Percentiles rank a stretch among this genome's conserved stretches.
Evolutionary conservation across 352 stramenopile genomes (phyloP).

Genomic region (Phytophthora sp.): DNA sequence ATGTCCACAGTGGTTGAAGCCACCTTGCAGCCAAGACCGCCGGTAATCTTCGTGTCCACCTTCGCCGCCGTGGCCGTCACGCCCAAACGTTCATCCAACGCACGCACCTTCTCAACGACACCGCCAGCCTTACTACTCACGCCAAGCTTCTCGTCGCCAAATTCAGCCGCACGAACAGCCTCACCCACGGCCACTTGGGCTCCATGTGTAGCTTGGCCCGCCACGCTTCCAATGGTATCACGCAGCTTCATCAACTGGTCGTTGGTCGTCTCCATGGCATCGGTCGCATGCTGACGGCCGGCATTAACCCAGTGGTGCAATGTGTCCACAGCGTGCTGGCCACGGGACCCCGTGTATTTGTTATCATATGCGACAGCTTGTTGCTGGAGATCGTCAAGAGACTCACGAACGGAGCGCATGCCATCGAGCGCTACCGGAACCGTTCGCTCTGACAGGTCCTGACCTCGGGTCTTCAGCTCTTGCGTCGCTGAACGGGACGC

Average conservation of each 20-base stretch:
- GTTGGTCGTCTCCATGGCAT: slow-evolving; percentile 60
- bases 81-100: slow-evolving; percentile 59
- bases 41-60: slow-evolving; percentile 71
- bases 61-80: slow-evolving; percentile 60
- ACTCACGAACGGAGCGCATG: slow-evolving; percentile 50
- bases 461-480: slow-evolving; percentile 42
- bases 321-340: slow-evolving; percentile 30
- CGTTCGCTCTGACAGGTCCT: slow-evolving; percentile 48
- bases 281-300: slow-evolving; percentile 60
- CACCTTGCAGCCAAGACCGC: slow-evolving; percentile 59
- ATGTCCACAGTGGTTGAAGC: slow-evolving; percentile 66
- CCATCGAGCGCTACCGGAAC: slow-evolving; percentile 53
- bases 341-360: slow-evolving; percentile 51
- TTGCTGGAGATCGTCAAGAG: slow-evolving; percentile 45
- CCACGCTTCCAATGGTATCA: slow-evolving; percentile 50
- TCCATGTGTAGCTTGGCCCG: slow-evolving; percentile 28
- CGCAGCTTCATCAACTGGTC: slow-evolving; percentile 57
- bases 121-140: slow-evolving; percentile 44
- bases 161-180: slow-evolving; percentile 48
- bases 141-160: slow-evolving; percentile 61
- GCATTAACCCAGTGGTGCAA: slow-evolving; percentile 59
- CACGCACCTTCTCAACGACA: slow-evolving; percentile 57
- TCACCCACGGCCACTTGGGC: slow-evolving; percentile 52
- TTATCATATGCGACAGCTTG: slow-evolving; percentile 59
- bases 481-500: slow-evolving; percentile 42